Percentiles rank a stretch among this genome's conserved stretches.
Evolutionary conservation across 2,329 filamentous ascomycete genomes (phyloP).

Genomic region (Penicillium paneum): DNA sequence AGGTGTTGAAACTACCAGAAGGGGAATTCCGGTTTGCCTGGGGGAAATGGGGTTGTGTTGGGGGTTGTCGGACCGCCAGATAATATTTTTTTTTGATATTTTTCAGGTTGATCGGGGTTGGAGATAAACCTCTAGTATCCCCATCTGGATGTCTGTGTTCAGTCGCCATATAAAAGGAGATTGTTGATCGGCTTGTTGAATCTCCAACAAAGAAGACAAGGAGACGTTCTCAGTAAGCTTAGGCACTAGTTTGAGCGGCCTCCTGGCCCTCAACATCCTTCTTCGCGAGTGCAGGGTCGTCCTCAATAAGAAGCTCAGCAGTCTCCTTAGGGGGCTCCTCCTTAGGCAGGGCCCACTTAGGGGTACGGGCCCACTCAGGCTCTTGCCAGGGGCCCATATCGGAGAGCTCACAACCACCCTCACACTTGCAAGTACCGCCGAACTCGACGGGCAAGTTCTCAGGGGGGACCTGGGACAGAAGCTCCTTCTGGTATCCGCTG

Average conservation of each 20-base stretch:
- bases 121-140: neutral
- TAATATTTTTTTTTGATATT: neutral
- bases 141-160: neutral
- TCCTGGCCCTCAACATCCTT: conserved; percentile 28
- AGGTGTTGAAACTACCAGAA: conserved; percentile 17
- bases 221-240: conserved; percentile 16
- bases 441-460: conserved; percentile 88
- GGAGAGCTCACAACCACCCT: conserved; percentile 78
- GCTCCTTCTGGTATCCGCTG: conserved; percentile 73
- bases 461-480: conserved; percentile 77
- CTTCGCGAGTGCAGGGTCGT: conserved; percentile 27
- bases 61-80: neutral
- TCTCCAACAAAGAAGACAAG: conserved; percentile 6
- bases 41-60: neutral
- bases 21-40: conserved; percentile 3
- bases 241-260: conserved; percentile 29
- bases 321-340: conserved; percentile 19
- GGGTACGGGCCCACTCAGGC: conserved; percentile 42
- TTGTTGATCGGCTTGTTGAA: neutral
- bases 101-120: neutral
- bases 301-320: conserved; percentile 20
- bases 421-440: conserved; percentile 78
- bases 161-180: neutral
- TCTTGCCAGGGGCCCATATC: conserved; percentile 83
- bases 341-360: conserved; percentile 43